Evolutionary conservation across 352 stramenopile species (phyloP).

Genomic region (Phytophthora meadii): DNA sequence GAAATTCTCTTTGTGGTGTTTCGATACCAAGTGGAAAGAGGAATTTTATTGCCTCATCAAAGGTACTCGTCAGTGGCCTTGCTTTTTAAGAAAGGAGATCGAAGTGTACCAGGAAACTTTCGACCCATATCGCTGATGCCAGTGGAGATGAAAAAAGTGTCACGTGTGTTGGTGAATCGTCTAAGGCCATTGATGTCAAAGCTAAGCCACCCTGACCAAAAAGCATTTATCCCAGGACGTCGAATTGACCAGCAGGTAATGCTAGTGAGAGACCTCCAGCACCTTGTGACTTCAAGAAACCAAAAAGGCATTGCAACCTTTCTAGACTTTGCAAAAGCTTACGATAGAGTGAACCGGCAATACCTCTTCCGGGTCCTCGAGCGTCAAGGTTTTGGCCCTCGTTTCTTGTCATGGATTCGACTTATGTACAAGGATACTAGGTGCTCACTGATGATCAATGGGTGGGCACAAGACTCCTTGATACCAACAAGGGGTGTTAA

Average conservation of each 20-base stretch:
- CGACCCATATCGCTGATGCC: constrained; percentile 11
- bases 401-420: neutral
- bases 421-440: neutral
- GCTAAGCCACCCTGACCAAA: constrained; percentile 9
- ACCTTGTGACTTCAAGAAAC: neutral
- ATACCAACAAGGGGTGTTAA: neutral
- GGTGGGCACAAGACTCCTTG: neutral
- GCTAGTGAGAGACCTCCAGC: neutral
- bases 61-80: too few species aligned
- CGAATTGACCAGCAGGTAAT: constrained; percentile 1
- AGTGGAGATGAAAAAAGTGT: constrained; percentile 16
- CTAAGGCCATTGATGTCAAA: neutral
- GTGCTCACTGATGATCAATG: constrained; percentile 6
- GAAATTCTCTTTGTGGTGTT: neutral
- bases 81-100: too few species aligned
- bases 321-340: constrained; percentile 11
- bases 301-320: neutral
- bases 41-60: neutral
- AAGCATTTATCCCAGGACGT: constrained; percentile 9
- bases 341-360: constrained; percentile 2
- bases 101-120: neutral
- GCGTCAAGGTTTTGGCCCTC: neutral
- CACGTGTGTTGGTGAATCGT: neutral
- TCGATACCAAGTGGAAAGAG: constrained; percentile 2
- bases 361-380: constrained; percentile 2